Evolutionary conservation across 2,329 filamentous ascomycete species (phyloP), one percentile per base, ranked within the genome.

Genomic region (Fusarium brachygibbosum): DNA sequence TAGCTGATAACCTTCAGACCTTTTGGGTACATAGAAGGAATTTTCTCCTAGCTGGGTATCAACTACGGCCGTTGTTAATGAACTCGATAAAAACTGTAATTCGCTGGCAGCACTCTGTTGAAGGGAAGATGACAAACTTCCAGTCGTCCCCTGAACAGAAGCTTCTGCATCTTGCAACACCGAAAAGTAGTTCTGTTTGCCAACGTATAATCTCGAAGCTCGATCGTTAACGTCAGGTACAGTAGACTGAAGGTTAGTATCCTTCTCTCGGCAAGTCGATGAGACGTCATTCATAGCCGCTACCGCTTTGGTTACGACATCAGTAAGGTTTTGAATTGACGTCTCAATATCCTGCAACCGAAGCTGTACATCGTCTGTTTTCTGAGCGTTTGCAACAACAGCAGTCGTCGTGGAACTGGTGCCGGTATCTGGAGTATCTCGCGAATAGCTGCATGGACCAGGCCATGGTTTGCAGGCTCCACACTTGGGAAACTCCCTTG

Each of bases 391-490:
- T 12, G 6, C 3, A 1, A 14, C 8, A 16, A 21, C 6, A 16
- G 32, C 14, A 1, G 17, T 3, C 4, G 14, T 34, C 9, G 3
- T 14, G 14, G 6, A 3, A 2, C 11, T 4, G 5, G 25, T 17
- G 17, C 13, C 6, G 3, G 11, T 5, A 19, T 16, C 5, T 19
- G 14, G 17, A 4, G 16, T 46, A 8, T 63, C 59, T 13, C 59
- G 41, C 1, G 59, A 59, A 21, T 63, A 63, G 19, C 21, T 44
- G 14, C 59, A 63, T 10, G 46, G 19, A 1, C 55, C 40, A 2
- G 59, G 59, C 59, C 59, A 63, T 14, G 55, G 45, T 7, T 31
- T 42, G 19, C 59, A 63, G 3, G 41, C 55, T 7, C 19, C 52
- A 10, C 59, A 63, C 12, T 63, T 59, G 1, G 59, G 59, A 8